Evolutionary conservation across 352 stramenopile genomes (phyloP).

Genomic region (Phytopythium chamaehyphon): DNA sequence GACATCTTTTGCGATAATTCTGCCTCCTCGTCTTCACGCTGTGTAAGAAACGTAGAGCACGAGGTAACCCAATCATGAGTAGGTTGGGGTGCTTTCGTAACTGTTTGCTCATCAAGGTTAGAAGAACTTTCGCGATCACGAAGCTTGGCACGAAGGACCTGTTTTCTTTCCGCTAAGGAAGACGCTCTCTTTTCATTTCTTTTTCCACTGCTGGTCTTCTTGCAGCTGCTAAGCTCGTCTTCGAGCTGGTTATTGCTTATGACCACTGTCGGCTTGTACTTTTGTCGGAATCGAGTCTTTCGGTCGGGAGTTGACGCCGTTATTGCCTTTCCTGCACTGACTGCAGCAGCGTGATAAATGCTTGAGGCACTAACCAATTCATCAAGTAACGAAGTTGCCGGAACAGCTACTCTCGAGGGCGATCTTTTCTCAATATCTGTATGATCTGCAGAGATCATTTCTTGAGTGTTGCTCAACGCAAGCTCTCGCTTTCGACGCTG

Average conservation of each 20-base stretch:
- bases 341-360: neutral
- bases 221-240: slow-evolving; percentile 2
- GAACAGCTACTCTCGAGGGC: neutral
- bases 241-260: slow-evolving; percentile 18
- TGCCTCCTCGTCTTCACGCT: slow-evolving; percentile 35
- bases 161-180: slow-evolving; percentile 26
- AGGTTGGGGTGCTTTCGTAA: neutral
- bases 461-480: slow-evolving; percentile 8
- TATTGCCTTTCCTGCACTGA: neutral
- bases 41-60: slow-evolving; percentile 34
- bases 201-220: neutral
- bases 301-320: neutral
- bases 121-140: slow-evolving; percentile 1
- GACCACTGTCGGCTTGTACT: neutral
- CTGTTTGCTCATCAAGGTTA: too few relatives aligned
- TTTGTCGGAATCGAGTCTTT: neutral
- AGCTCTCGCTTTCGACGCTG: slow-evolving; percentile 47
- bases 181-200: neutral
- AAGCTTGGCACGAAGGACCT: slow-evolving; percentile 39
- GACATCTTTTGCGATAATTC: neutral
- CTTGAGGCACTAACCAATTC: neutral
- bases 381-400: neutral
- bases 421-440: neutral
- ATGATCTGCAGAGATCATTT: neutral
- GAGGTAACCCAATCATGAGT: slow-evolving; percentile 2